Evolutionary conservation across 2,329 filamentous ascomycete species (phyloP).

Genomic region (Aspergillus amoenus): DNA sequence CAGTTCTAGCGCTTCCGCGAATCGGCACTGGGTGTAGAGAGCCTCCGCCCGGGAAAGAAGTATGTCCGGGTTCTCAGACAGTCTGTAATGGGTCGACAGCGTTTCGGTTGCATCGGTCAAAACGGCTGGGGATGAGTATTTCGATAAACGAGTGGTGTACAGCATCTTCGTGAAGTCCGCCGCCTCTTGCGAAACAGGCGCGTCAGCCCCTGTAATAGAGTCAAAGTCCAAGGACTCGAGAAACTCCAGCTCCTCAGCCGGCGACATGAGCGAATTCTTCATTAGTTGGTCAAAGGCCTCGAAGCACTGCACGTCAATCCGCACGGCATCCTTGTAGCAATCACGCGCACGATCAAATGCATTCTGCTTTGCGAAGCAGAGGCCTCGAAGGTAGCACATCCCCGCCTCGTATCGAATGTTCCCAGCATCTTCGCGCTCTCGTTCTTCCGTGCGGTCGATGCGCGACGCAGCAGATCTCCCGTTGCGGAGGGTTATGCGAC

Average conservation of each 20-base stretch:
- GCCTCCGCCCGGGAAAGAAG: conserved; percentile 87
- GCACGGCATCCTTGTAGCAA: conserved; percentile 95
- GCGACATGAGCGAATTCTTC: conserved; percentile 89
- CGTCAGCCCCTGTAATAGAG: conserved; percentile 67
- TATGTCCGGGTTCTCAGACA: conserved; percentile 83
- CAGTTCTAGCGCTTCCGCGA: conserved; percentile 79
- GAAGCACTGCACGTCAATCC: conserved; percentile 96
- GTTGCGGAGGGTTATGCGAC: conserved; percentile 50
- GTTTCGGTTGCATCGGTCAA: conserved; percentile 87
- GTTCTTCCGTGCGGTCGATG: conserved; percentile 59
- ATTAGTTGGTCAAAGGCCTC: conserved; percentile 98
- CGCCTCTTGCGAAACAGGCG: conserved; percentile 74
- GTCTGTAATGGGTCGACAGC: conserved; percentile 88
- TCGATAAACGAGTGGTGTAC: conserved; percentile 92
- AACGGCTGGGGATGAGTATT: conserved; percentile 83
- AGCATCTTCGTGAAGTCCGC: conserved; percentile 94
- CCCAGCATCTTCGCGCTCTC: conserved; percentile 67
- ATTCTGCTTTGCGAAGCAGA: conserved; percentile 96
- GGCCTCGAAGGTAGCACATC: conserved; percentile 92
- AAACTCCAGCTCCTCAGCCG: conserved; percentile 86
- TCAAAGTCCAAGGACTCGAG: conserved; percentile 89
- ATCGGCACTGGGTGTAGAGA: conserved; percentile 91
- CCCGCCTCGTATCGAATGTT: conserved; percentile 88
- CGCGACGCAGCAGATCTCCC: conserved; percentile 50
- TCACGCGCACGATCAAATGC: conserved; percentile 96